These are phyloP conservation scores for Coemansia sp. DNA, from an alignment of 192 early-diverging fungal genomes.

Conservation along the genomic window DNA sequence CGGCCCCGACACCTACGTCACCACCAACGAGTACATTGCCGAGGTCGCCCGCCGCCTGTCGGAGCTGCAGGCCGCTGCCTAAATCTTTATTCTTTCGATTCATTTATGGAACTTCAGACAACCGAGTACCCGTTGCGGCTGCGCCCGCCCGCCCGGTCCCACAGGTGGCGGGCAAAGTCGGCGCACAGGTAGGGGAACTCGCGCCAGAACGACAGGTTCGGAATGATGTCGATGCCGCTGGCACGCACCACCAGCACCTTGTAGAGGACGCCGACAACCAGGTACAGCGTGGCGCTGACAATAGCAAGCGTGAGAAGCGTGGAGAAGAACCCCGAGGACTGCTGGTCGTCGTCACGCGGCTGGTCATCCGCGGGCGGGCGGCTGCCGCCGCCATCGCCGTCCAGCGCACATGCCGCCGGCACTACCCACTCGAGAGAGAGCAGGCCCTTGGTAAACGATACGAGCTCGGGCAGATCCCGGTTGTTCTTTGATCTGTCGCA, in stretches of 20 bases:
- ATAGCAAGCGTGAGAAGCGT: slow-evolving; percentile 28
- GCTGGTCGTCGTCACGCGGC: slow-evolving; percentile 3
- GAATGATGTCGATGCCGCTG: slow-evolving; percentile 43
- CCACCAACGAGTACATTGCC: slow-evolving; percentile 81
- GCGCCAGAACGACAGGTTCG: slow-evolving; percentile 41
- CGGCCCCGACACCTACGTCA: slow-evolving; percentile 75
- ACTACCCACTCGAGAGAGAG: slow-evolving; percentile 45
- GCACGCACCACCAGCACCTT: slow-evolving; percentile 33
- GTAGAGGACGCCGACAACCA: slow-evolving; percentile 47
- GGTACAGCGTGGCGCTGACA: slow-evolving; percentile 21
- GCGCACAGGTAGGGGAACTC: slow-evolving; percentile 44
- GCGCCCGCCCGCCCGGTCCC: slow-evolving; percentile 32
- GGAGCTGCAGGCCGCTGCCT: slow-evolving; percentile 19
- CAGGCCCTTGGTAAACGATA: slow-evolving; percentile 17
- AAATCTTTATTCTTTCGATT: neutral
- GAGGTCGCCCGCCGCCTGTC: slow-evolving; percentile 65
- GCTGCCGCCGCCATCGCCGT: slow-evolving; percentile 6
- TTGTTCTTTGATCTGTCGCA: slow-evolving; percentile 32
- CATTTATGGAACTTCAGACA: slow-evolving; percentile 1
- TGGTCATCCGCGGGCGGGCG: slow-evolving; percentile 4
- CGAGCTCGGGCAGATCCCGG: slow-evolving; percentile 22
- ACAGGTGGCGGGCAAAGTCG: slow-evolving; percentile 47
- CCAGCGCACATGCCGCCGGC: slow-evolving; percentile 40
- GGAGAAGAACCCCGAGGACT: slow-evolving; percentile 26
- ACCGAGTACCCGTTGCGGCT: slow-evolving; percentile 46